These are phyloP conservation scores for Seiridium unicorne DNA, from an alignment of 2,329 filamentous ascomycete genomes.

Conservation along the genomic window DNA sequence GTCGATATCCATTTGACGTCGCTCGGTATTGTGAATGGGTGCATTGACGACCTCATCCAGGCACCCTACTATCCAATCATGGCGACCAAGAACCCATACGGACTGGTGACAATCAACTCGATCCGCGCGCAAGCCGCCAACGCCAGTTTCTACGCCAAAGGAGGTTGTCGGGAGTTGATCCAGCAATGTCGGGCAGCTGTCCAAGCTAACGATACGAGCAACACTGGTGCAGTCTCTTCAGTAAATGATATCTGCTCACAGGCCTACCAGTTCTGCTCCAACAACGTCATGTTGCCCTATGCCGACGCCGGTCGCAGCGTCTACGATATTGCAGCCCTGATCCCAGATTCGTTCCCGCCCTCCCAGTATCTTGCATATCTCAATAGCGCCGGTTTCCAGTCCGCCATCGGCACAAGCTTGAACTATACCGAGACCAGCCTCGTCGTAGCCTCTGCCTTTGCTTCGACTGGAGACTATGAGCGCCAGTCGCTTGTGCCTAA, in stretches of 20 bases:
- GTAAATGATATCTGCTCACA: conserved; percentile 58
- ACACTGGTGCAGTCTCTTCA: conserved; percentile 52
- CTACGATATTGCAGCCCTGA: conserved; percentile 28
- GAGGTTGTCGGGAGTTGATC: conserved; percentile 31
- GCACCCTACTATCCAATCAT: conserved; percentile 55
- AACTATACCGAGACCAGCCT: conserved; percentile 50
- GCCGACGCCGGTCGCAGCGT: conserved; percentile 15
- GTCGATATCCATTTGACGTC: conserved; percentile 60
- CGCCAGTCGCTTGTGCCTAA: conserved; percentile 34
- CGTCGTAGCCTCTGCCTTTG: conserved; percentile 43
- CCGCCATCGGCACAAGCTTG: conserved; percentile 53
- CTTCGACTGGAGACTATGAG: conserved; percentile 20
- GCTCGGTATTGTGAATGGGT: conserved; percentile 70
- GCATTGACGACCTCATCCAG: conserved; percentile 65
- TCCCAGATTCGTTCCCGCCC: conserved; percentile 48
- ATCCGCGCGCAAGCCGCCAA: conserved; percentile 45
- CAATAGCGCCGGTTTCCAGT: conserved; percentile 51
- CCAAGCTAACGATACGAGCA: conserved; percentile 49
- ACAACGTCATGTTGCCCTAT: conserved; percentile 55
- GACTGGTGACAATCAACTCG: conserved; percentile 51
- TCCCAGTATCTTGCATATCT: conserved; percentile 54
- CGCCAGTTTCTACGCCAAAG: conserved; percentile 39
- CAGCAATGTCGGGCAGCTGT: conserved; percentile 34
- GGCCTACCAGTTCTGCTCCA: conserved; percentile 46
- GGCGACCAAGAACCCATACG: conserved; percentile 65